Conservation (phyloP, 108 stramenopile genomes). For the Nannochloropsis salina region DNA sequence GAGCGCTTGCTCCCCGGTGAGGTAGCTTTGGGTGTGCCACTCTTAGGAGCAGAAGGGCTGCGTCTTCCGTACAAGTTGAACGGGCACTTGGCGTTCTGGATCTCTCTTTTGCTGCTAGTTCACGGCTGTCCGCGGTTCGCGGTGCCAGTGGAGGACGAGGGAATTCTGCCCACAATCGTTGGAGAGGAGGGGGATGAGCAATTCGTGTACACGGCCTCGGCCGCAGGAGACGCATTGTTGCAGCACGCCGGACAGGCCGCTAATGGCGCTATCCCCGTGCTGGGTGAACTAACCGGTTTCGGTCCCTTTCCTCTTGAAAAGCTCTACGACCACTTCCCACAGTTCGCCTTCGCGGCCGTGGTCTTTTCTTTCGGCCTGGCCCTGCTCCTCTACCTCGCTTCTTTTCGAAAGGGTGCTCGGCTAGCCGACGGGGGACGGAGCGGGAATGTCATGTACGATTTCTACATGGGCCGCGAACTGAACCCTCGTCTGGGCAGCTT, state of each 20-base stretch:
- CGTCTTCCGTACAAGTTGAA: conserved; percentile 77
- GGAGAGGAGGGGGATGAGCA: background rate
- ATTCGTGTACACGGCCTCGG: background rate
- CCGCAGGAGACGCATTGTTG: background rate
- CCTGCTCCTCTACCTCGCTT: conserved; percentile 65
- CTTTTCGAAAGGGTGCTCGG: conserved; percentile 59
- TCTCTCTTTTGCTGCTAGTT: conserved; percentile 60
- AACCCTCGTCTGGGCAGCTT: conserved; percentile 80
- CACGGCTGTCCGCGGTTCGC: conserved; percentile 53
- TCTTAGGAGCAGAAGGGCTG: conserved; percentile 29
- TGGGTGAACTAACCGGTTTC: conserved; percentile 29
- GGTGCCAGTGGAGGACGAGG: background rate
- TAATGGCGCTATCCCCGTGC: background rate
- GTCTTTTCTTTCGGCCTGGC: conserved; percentile 59
- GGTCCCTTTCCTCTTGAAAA: conserved; percentile 60
- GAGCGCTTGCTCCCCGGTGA: conserved; percentile 75
- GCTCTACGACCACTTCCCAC: conserved; percentile 69
- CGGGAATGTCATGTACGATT: conserved; percentile 77
- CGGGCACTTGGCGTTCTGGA: conserved; percentile 90
- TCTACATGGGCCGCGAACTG: conserved; percentile 92
- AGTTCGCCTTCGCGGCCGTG: conserved; percentile 53
- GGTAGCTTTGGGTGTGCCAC: conserved; percentile 36
- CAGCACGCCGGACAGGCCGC: background rate
- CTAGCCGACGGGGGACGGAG: conserved; percentile 76
- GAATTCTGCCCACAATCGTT: background rate